Evolutionary conservation across 2,329 filamentous ascomycete genomes (phyloP).

Genomic region (Nigrospora oryzae): DNA sequence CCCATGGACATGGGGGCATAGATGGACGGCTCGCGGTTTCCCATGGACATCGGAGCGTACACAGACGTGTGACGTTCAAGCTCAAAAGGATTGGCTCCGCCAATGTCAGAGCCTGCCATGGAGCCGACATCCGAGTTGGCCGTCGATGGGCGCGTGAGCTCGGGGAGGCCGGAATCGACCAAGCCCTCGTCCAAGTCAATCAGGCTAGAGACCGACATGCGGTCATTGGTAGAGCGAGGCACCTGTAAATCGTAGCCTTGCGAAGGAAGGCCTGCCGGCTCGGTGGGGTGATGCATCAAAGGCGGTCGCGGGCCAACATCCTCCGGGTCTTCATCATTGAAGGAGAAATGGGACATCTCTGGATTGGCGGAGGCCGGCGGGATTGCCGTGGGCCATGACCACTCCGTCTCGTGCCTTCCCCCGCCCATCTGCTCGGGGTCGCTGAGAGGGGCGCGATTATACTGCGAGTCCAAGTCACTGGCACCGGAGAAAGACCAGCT

Average conservation of each 20-base stretch:
- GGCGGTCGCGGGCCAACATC: constrained; percentile 29
- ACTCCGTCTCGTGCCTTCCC: constrained; percentile 44
- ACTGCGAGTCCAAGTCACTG: constrained; percentile 24
- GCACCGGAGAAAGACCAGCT: constrained; percentile 33
- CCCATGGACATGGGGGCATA: background rate
- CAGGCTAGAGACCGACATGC: constrained; percentile 34
- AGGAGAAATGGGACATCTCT: constrained; percentile 42
- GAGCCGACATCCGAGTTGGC: constrained; percentile 51
- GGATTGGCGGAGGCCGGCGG: constrained; percentile 44
- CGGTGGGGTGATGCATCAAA: constrained; percentile 42
- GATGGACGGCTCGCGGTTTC: constrained; percentile 37
- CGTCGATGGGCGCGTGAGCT: constrained; percentile 46
- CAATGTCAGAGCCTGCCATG: constrained; percentile 46
- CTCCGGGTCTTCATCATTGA: constrained; percentile 24
- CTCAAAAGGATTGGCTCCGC: constrained; percentile 48
- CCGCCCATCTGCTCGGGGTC: constrained; percentile 47
- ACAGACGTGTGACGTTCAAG: constrained; percentile 54
- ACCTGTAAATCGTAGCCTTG: constrained; percentile 32
- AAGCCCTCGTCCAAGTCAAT: constrained; percentile 34
- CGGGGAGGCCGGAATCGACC: constrained; percentile 37
- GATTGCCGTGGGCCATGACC: constrained; percentile 49
- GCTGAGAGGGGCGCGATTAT: constrained; percentile 42
- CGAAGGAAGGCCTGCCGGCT: constrained; percentile 33
- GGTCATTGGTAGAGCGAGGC: constrained; percentile 24
- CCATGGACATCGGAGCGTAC: constrained; percentile 30